Evolutionary conservation across 2,329 filamentous ascomycete genomes (phyloP).

Genomic region (Fusarium clavum): DNA sequence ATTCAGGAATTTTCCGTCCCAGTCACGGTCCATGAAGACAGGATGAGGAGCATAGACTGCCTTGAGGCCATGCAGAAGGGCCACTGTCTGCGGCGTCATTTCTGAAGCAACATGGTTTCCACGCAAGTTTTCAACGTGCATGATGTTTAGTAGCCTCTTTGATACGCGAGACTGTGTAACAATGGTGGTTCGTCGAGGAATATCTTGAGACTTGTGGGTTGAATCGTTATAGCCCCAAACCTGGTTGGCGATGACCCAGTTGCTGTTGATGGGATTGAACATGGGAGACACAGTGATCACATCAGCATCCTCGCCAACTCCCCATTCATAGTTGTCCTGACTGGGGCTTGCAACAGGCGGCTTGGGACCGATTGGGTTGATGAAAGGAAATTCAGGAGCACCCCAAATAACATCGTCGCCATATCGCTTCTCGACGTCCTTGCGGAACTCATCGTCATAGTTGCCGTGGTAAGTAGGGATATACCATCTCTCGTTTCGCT

Average conservation of each 20-base stretch:
- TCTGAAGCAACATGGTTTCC: slow-evolving; percentile 83
- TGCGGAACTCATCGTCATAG: slow-evolving; percentile 75
- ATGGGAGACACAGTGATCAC: slow-evolving; percentile 82
- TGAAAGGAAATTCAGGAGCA: slow-evolving; percentile 67
- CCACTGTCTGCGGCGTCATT: slow-evolving; percentile 80
- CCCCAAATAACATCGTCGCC: slow-evolving; percentile 74
- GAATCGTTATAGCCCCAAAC: slow-evolving; percentile 73
- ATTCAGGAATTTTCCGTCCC: slow-evolving; percentile 66
- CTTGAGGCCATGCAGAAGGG: slow-evolving; percentile 82
- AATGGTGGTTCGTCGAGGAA: slow-evolving; percentile 80
- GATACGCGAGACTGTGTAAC: slow-evolving; percentile 81
- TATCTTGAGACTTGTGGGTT: slow-evolving; percentile 62
- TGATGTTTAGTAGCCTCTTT: slow-evolving; percentile 76
- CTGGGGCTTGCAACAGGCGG: slow-evolving; percentile 69
- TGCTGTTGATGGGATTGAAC: slow-evolving; percentile 78
- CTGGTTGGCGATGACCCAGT: slow-evolving; percentile 77
- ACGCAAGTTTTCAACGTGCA: slow-evolving; percentile 80
- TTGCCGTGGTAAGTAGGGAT: slow-evolving; percentile 75
- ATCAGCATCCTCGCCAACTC: slow-evolving; percentile 80
- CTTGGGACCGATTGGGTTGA: slow-evolving; percentile 71
- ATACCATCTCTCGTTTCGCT: slow-evolving; percentile 78
- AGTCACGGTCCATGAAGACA: slow-evolving; percentile 81
- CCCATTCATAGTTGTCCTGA: slow-evolving; percentile 79
- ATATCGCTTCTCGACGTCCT: slow-evolving; percentile 67
- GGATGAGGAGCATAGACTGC: slow-evolving; percentile 83